Percentiles rank a stretch among this genome's conserved stretches.
Conservation (phyloP, 306 rosid species). For the Aeschynomene evenia region DNA sequence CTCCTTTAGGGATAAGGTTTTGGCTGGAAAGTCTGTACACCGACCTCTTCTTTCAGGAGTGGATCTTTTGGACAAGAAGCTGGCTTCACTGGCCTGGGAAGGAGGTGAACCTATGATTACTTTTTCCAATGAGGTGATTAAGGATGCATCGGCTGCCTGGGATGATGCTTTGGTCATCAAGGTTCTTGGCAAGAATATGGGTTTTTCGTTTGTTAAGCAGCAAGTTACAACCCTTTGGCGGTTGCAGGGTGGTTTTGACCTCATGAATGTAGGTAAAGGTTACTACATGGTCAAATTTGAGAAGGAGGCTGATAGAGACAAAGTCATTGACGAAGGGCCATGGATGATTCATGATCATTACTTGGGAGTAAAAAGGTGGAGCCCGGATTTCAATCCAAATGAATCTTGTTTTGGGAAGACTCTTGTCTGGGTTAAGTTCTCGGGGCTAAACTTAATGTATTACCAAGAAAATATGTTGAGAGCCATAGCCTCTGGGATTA, state of each 20-base stretch:
- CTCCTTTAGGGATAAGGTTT: too few species aligned
- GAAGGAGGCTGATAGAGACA: background rate
- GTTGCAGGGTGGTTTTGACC: too few species aligned
- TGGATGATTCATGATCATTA: background rate
- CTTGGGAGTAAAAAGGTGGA: background rate
- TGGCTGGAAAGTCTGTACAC: too few species aligned
- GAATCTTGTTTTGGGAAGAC: background rate
- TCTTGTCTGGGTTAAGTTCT: background rate
- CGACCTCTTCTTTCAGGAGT: too few species aligned
- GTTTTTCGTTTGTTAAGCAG: too few species aligned
- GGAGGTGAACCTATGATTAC: too few species aligned
- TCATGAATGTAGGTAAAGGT: background rate
- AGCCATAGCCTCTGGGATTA: background rate
- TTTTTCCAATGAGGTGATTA: too few species aligned
- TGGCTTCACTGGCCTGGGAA: too few species aligned
- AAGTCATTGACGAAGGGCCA: background rate
- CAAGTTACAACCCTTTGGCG: background rate
- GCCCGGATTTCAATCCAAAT: background rate
- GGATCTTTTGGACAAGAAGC: too few species aligned
- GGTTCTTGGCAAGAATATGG: background rate
- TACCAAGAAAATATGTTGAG: too few species aligned
- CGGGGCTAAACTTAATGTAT: background rate
- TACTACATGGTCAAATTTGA: background rate
- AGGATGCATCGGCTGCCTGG: too few species aligned
- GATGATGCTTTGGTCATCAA: background rate